Base-by-base conservation (phyloP, 345 rosid genomes). In the Nasturtium officinale region DNA sequence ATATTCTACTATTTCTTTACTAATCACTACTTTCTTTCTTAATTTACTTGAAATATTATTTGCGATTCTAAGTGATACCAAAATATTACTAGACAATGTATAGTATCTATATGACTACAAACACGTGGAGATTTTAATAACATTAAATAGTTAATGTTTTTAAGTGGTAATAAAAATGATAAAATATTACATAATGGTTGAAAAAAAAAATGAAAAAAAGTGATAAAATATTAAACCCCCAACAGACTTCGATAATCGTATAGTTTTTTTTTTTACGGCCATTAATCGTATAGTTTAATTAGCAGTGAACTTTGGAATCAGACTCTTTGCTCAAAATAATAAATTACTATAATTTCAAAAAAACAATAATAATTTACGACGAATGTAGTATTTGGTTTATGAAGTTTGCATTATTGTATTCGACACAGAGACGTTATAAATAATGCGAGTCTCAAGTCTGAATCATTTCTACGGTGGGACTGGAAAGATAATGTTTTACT, bases 331-430 rank as follows among this genome's bases (percentile, higher is more conserved):
- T 56, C 21, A 40, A 18, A 9, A 13, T 6, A 18, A 26, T 23
- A n/a, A 43, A 43, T 5, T 6, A 43, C 9, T 7, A 29, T 7
- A n/a, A 55, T 9, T 26, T 53, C 23, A 30, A 26, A 32, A 53
- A 15, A 32, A 53, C 26, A 3, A 1, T 15, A 32, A 53, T 23
- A 33, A 13, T 20, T 40, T 54, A 15, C 10, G 16, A 53, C 52
- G 8, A 18, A 13, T 13, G 23, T 13, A 4, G 9, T 25, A 1
- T 17, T 21, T 35, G 6, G 9, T 5, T 58, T 33, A 18, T 37
- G 35, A 71, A 50, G 51, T 17, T 20, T 26, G 25, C 52, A 37
- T 72, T 18, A 61, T 71, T 71, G 68, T 20, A 55, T 56, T 12
- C 43, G 28, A 55, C 43, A 35, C 25, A 55, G 7, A 13, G 61